Evolutionary conservation across 1,284 basidiomycete species (phyloP).

Genomic region (Sporisorium scitamineum): DNA sequence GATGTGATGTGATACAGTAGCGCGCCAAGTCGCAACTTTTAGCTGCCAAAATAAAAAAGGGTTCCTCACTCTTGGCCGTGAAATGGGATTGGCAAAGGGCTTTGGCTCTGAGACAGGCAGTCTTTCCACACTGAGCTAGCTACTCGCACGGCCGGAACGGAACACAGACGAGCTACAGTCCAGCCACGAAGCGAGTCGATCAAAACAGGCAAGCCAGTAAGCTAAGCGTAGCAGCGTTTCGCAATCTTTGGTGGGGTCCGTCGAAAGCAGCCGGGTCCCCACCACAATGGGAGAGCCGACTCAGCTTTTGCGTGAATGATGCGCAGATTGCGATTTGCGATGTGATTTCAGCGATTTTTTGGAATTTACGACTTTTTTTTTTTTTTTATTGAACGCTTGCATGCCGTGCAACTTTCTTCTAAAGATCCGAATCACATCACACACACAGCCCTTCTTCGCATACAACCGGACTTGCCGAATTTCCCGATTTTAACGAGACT

Average conservation of each 20-base stretch:
- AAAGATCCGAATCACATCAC: background rate
- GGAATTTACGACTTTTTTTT: background rate
- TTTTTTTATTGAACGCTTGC: background rate
- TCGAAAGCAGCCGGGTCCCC: background rate
- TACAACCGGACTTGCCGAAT: background rate
- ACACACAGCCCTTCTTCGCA: background rate
- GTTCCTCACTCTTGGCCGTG: background rate
- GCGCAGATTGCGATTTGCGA: background rate
- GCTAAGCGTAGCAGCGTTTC: background rate
- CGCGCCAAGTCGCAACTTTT: background rate
- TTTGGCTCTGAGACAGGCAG: background rate
- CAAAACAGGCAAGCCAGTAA: background rate
- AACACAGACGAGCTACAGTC: no score
- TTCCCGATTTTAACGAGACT: background rate
- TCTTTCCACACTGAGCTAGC: no score
- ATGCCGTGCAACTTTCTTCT: background rate
- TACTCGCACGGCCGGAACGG: background rate
- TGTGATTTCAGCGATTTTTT: background rate
- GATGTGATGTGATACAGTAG: background rate
- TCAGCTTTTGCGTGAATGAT: background rate
- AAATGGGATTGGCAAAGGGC: background rate
- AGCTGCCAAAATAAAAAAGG: no score
- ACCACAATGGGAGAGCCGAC: background rate
- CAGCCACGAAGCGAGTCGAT: background rate
- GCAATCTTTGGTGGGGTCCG: background rate